Evolutionary conservation across 1,284 basidiomycete species (phyloP).

Genomic region (Ustilago nuda): DNA sequence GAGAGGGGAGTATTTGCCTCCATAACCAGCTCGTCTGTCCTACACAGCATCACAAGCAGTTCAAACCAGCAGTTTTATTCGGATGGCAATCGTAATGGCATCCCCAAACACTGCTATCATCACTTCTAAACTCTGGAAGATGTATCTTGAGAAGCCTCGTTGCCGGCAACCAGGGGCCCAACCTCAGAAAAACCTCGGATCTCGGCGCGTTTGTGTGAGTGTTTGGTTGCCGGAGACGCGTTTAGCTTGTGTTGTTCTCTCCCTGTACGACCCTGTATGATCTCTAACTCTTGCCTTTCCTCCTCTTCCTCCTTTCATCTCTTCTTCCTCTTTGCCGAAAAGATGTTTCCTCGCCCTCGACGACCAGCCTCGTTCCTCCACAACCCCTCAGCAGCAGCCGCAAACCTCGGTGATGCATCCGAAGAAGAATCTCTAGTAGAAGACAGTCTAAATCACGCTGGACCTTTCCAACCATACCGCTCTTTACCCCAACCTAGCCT

Average conservation of each 20-base stretch:
- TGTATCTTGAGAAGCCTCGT: too few species aligned
- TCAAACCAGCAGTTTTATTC: neutral
- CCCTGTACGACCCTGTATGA: neutral
- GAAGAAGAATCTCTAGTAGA: neutral
- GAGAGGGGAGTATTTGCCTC: slow-evolving; percentile 29
- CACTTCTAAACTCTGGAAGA: too few species aligned
- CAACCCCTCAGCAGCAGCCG: neutral
- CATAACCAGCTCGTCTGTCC: neutral
- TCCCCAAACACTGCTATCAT: too few species aligned
- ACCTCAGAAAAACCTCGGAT: neutral
- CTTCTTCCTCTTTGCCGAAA: neutral
- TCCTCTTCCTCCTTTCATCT: neutral
- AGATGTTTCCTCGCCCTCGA: neutral
- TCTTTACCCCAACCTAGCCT: neutral
- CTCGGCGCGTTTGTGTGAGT: neutral
- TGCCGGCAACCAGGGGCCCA: neutral
- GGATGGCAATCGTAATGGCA: too few species aligned
- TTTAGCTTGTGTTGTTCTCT: neutral
- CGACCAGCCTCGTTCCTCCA: neutral
- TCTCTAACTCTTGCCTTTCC: neutral
- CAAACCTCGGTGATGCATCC: slow-evolving; percentile 1
- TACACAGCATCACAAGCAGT: neutral
- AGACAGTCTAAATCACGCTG: slow-evolving; percentile 17
- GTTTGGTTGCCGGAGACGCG: neutral
- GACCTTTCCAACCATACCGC: neutral